Conservation (phyloP, 2,329 filamentous ascomycete genomes). For the Talaromyces sp. region DNA sequence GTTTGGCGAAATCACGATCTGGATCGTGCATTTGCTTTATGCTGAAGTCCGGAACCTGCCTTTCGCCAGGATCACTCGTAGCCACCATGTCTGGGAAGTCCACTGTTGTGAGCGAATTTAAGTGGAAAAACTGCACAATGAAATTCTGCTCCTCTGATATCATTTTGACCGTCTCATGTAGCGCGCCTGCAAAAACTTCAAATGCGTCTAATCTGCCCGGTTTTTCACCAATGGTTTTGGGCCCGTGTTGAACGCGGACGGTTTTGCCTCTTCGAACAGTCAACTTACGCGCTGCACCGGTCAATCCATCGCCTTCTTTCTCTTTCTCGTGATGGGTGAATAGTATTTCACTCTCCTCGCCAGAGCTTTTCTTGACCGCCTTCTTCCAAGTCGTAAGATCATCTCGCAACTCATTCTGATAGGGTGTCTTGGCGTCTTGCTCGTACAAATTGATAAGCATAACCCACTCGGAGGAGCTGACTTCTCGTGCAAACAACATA, state of each 20-base stretch:
- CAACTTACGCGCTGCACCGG: slow-evolving; percentile 75
- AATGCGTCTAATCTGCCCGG: slow-evolving; percentile 67
- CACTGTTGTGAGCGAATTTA: slow-evolving; percentile 71
- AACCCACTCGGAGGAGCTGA: slow-evolving; percentile 77
- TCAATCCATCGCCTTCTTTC: slow-evolving; percentile 62
- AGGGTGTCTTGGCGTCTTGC: slow-evolving; percentile 67
- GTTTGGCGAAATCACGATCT: slow-evolving; percentile 77
- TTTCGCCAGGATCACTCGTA: slow-evolving; percentile 59
- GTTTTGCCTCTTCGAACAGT: slow-evolving; percentile 94
- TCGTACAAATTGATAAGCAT: slow-evolving; percentile 75
- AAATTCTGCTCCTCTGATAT: slow-evolving; percentile 96
- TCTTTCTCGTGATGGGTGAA: slow-evolving; percentile 90
- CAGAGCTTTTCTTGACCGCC: slow-evolving; percentile 66
- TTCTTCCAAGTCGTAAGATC: slow-evolving; percentile 74
- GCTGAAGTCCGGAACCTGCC: slow-evolving; percentile 67
- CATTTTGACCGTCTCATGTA: slow-evolving; percentile 76
- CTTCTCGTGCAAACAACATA: slow-evolving; percentile 81
- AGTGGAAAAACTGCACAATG: slow-evolving; percentile 92
- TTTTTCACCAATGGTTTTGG: slow-evolving; percentile 44
- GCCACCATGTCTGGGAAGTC: slow-evolving; percentile 81
- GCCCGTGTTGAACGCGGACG: slow-evolving; percentile 42
- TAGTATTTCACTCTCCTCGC: slow-evolving; percentile 76
- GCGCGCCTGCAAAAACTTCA: slow-evolving; percentile 72
- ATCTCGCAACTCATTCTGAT: slow-evolving; percentile 75
- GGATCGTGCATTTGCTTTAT: slow-evolving; percentile 77